These are phyloP conservation scores for Tetrapisispora taiwanensis DNA, from an alignment of 805 yeast genomes.

Conservation along the genomic window DNA sequence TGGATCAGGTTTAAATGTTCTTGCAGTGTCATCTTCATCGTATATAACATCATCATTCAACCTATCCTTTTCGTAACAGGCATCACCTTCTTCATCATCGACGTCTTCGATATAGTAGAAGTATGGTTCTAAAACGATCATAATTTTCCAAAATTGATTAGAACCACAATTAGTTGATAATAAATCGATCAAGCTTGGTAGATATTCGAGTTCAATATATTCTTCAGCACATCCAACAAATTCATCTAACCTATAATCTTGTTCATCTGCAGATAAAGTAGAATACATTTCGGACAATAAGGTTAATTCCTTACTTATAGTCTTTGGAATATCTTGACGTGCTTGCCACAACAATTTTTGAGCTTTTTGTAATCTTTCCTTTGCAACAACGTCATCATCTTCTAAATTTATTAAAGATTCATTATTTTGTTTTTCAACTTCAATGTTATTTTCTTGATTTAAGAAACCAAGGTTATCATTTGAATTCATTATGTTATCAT, in stretches of 20 bases:
- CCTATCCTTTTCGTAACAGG: constrained; percentile 4
- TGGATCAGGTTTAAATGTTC: constrained; percentile 25
- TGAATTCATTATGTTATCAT: neutral
- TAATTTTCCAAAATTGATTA: constrained; percentile 26
- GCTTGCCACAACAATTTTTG: constrained; percentile 28
- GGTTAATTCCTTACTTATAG: constrained; percentile 28
- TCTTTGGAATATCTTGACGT: constrained; percentile 29
- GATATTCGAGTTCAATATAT: constrained; percentile 27
- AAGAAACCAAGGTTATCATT: neutral
- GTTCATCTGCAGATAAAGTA: constrained; percentile 29
- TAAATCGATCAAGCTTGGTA: constrained; percentile 27
- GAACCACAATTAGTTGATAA: constrained; percentile 25
- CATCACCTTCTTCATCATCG: constrained; percentile 14
- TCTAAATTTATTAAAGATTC: neutral
- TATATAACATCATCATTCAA: neutral
- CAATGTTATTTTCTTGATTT: neutral
- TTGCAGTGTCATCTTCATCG: constrained; percentile 5
- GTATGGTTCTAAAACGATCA: constrained; percentile 29
- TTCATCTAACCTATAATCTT: constrained; percentile 29
- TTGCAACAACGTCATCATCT: constrained; percentile 12
- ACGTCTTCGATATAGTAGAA: constrained; percentile 30
- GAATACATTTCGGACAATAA: constrained; percentile 29
- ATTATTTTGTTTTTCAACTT: neutral
- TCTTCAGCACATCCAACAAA: constrained; percentile 32
- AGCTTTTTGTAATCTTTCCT: constrained; percentile 24